phyloP scores from a whole-genome alignment of 169 alveolate species.

The Eimeria zaria region DNA sequence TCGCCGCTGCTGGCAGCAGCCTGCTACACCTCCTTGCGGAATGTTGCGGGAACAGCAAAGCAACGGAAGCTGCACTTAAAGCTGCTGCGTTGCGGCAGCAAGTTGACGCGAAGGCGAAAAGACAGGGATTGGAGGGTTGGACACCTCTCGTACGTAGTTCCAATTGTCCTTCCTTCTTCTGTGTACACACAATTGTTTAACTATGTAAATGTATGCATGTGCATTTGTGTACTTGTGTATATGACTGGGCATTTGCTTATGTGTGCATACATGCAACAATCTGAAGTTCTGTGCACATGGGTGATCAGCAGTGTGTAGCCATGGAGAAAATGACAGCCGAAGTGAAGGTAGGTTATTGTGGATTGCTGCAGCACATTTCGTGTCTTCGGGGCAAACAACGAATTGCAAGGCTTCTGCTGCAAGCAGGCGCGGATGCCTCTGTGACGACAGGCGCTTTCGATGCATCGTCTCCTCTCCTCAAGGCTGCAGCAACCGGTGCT shows the following conservation, averaged over 20 bases:
- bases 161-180: neutral
- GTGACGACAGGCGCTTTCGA: neutral
- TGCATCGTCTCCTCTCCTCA: constrained; percentile 17
- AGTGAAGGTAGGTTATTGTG: neutral
- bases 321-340: neutral
- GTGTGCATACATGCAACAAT: neutral
- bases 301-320: neutral
- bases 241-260: neutral
- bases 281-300: neutral
- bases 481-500: constrained; percentile 63
- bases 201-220: neutral
- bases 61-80: constrained; percentile 46
- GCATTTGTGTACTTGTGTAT: neutral
- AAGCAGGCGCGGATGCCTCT: constrained; percentile 22
- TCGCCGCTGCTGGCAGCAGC: constrained; percentile 57
- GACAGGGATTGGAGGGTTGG: constrained; percentile 54
- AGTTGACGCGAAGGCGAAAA: constrained; percentile 30
- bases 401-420: constrained; percentile 57
- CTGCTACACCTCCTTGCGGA: constrained; percentile 41
- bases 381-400: constrained; percentile 45
- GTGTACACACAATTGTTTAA: neutral
- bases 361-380: constrained; percentile 17
- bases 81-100: constrained; percentile 61
- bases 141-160: constrained; percentile 35
- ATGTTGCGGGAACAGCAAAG: constrained; percentile 13